Evolutionary conservation across 2,329 filamentous ascomycete genomes (phyloP), one percentile per base, ranked within the genome.

Genomic region (Phaeosphaeriaceae sp.): DNA sequence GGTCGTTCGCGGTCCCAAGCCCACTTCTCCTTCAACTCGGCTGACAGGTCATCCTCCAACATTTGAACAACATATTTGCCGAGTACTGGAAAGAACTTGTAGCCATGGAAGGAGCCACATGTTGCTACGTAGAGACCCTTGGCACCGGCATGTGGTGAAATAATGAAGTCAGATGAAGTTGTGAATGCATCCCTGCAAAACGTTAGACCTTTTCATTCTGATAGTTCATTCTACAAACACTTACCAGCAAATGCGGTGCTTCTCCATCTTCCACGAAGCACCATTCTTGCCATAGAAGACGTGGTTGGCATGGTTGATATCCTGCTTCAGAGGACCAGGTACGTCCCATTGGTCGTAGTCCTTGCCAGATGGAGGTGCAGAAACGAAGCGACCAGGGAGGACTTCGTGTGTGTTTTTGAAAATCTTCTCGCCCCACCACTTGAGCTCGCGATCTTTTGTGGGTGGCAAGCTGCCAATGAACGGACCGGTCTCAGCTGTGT

Each of bases 221-320:
- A 24, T 32, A 3, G n/a, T 19, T 3, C 19, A 44, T 23, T 49
- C 10, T 10, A 23, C 6, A 42, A 32, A 15, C 15, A 54, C 69
- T 74, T 74, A 89, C 88, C 88, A 91, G 82, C 88, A 90, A 58
- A 90, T 86, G 6, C 88, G 83, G 68, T 89, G 84, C 68, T 88
- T 86, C 56, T 84, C 83, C 74, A 88, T 83, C 61, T 85, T 83
- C 86, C 85, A 89, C 46, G 77, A 70, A 13, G 80, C 81, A 30
- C 84, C 83, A 21, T 84, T 83, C 50, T 82, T 81, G 9, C 87
- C 88, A 64, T 88, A 90, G 63, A 88, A 89, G 1, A 85, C 80
- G 48, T 83, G 77, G 56, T 84, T 85, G 2, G 86, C 83, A 47
- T 85, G 77, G n/a, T 81, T 71, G 42, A 90, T 86, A 59, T 90